A percentile compares a stretch with the other conserved stretches of the same genome.
These are phyloP conservation scores for Verticillium klebahnii DNA, from an alignment of 2,329 filamentous ascomycete genomes.

Conservation along the genomic window DNA sequence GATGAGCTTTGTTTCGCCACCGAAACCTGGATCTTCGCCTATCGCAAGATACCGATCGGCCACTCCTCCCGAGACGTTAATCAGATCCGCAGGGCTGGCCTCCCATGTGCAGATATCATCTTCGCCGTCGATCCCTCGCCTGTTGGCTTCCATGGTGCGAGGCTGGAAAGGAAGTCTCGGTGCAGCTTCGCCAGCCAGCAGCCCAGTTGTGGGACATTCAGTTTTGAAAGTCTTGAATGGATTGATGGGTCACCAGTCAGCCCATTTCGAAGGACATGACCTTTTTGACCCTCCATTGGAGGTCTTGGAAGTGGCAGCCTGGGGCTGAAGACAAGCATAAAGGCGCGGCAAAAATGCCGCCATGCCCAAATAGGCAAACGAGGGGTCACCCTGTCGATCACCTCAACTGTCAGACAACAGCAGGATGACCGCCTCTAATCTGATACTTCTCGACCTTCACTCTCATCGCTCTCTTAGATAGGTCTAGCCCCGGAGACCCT, in stretches of 20 bases:
- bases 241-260: neutral
- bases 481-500: no score
- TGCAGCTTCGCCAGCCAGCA: neutral
- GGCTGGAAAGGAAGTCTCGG: neutral
- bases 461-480: no score
- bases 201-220: neutral
- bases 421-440: no score
- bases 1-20: neutral
- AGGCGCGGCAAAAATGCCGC: neutral
- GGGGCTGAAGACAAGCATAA: neutral
- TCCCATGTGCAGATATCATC: neutral
- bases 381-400: neutral
- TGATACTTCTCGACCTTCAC: no score
- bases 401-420: neutral
- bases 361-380: neutral
- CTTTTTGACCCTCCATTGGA: neutral
- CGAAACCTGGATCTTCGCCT: neutral
- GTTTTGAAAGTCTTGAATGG: neutral
- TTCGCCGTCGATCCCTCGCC: neutral
- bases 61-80: neutral
- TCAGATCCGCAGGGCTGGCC: neutral
- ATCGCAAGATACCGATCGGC: neutral
- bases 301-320: neutral
- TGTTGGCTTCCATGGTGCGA: neutral
- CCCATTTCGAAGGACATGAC: neutral